phyloP scores from a whole-genome alignment of 805 yeast genomes.

The Pichia nanzhaoensis region DNA sequence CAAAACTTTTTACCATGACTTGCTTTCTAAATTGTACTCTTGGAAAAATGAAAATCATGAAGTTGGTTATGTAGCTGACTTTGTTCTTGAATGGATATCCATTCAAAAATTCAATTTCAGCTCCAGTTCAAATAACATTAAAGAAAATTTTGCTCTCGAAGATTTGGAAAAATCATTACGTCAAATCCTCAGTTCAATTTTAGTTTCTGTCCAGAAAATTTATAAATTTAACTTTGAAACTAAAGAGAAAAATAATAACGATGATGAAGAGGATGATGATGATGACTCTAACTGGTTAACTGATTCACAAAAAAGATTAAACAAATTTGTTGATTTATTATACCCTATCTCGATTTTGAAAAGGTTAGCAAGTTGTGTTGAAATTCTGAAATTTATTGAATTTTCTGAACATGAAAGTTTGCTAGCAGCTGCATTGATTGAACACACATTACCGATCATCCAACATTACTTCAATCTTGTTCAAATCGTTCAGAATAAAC shows the following conservation, averaged over 20 bases:
- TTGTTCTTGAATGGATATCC: slow-evolving; percentile 42
- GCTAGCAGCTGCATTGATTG: slow-evolving; percentile 40
- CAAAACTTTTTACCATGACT: slow-evolving; percentile 18
- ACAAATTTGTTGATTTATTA: slow-evolving; percentile 34
- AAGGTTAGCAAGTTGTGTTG: slow-evolving; percentile 25
- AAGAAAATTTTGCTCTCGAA: slow-evolving; percentile 24
- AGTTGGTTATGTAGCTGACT: slow-evolving; percentile 42
- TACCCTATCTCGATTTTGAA: slow-evolving; percentile 18
- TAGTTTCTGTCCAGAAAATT: slow-evolving; percentile 62
- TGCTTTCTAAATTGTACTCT: slow-evolving; percentile 24
- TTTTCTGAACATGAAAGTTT: slow-evolving; percentile 34
- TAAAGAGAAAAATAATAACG: not conserved
- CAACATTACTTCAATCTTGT: slow-evolving; percentile 51
- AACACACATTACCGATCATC: slow-evolving; percentile 57
- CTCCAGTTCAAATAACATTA: slow-evolving; percentile 17
- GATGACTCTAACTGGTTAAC: slow-evolving; percentile 49
- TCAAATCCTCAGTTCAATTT: slow-evolving; percentile 47
- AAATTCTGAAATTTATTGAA: slow-evolving; percentile 31
- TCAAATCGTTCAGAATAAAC: slow-evolving; percentile 36
- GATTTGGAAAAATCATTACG: slow-evolving; percentile 45
- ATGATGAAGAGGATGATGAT: slow-evolving; percentile 35
- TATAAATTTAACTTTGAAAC: slow-evolving; percentile 32
- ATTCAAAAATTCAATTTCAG: slow-evolving; percentile 14
- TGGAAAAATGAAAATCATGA: slow-evolving; percentile 32
- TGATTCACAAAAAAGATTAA: slow-evolving; percentile 38